A percentile compares a stretch with the other conserved stretches of the same genome.
phyloP scores from a whole-genome alignment of 75 land plant genomes.

The Pinus tabuliformis region DNA sequence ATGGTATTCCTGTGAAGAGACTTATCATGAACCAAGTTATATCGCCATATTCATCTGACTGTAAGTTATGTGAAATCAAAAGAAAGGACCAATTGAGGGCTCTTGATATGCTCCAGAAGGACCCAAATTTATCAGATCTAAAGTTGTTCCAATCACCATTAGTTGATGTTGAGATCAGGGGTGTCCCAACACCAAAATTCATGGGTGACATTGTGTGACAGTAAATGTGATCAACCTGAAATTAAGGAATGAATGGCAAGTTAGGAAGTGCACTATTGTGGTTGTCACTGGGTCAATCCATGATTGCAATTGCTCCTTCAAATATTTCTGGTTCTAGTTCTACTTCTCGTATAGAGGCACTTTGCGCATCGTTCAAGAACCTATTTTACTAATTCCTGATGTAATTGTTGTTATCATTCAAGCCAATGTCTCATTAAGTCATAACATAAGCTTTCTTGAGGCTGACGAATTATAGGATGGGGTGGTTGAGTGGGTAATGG shows the following conservation, averaged over 20 bases:
- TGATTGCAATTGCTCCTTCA: no score
- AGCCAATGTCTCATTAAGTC: no score
- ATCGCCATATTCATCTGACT: constrained; percentile 83
- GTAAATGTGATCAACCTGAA: constrained; percentile 15
- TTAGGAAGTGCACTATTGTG: not conserved
- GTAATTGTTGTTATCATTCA: no score
- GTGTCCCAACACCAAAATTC: constrained; percentile 78
- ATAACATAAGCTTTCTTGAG: no score
- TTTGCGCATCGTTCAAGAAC: no score
- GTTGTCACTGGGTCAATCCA: not conserved
- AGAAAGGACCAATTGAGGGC: constrained; percentile 77
- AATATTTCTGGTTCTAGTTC: no score
- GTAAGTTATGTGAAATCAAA: constrained; percentile 89
- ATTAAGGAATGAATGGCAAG: not conserved
- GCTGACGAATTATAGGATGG: no score
- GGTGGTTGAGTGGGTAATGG: no score
- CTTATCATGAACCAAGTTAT: constrained; percentile 85
- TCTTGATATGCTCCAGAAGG: constrained; percentile 55
- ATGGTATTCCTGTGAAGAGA: constrained; percentile 77
- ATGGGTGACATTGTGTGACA: constrained; percentile 79
- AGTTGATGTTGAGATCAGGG: constrained; percentile 83
- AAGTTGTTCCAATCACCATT: constrained; percentile 64
- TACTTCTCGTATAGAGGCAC: no score
- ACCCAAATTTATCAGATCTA: constrained; percentile 52
- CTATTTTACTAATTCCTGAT: no score